Conservation (phyloP, 768 basidiomycete species). For the Lyophyllum atratum region DNA sequence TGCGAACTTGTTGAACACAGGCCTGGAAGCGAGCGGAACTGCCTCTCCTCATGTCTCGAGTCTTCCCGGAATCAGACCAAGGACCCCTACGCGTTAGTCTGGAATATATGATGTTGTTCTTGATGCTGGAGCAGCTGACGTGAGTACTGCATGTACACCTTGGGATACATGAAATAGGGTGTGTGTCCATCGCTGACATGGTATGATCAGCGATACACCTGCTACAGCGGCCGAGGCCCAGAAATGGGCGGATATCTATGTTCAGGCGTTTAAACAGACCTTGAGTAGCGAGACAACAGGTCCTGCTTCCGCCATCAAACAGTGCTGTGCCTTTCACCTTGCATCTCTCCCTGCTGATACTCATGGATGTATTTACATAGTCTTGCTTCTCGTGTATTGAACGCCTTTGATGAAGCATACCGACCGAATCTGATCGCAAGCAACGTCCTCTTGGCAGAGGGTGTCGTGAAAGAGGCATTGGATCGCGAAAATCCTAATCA, state of each 20-base stretch:
- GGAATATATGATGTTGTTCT: slow-evolving; percentile 8
- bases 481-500: slow-evolving; percentile 8
- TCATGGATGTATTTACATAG: not conserved
- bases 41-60: slow-evolving; percentile 4
- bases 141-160: not conserved
- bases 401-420: not conserved
- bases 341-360: not conserved
- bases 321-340: not conserved
- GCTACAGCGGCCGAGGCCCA: slow-evolving; percentile 3
- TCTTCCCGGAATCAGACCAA: slow-evolving; percentile 5
- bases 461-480: slow-evolving; percentile 8
- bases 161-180: not conserved
- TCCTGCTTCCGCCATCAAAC: slow-evolving; percentile 1
- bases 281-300: slow-evolving; percentile 1
- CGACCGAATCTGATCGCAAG: not conserved
- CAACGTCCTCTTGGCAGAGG: slow-evolving; percentile 8
- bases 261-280: slow-evolving; percentile 6
- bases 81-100: slow-evolving; percentile 2
- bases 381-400: not conserved
- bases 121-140: slow-evolving; percentile 14
- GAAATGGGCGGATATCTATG: slow-evolving; percentile 9
- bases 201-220: slow-evolving; percentile 6
- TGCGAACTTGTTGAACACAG: not conserved
- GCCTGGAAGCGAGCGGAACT: slow-evolving; percentile 11
- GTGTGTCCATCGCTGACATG: not conserved